phyloP scores from a whole-genome alignment of 2,329 filamentous ascomycete species.

The Raffaelea deltoideospora region DNA sequence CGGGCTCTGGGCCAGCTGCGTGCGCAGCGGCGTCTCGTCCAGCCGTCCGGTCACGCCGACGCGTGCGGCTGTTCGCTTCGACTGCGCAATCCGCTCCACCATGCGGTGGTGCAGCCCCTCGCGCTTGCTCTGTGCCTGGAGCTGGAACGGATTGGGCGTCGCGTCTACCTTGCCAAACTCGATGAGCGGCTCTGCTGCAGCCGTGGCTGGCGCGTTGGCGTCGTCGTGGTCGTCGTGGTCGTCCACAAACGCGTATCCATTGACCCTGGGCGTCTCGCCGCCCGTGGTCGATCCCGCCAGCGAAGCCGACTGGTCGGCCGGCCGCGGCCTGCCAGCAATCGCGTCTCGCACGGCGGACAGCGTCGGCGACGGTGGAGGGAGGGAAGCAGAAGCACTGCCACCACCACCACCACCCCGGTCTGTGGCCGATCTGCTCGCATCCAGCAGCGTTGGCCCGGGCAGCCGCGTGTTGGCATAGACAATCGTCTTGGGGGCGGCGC shows the following conservation, averaged over 20 bases:
- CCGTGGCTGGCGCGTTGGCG: neutral
- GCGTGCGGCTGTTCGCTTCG: conserved; percentile 47
- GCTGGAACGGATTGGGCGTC: conserved; percentile 66
- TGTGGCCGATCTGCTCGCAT: too few species aligned
- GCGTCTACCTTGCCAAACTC: conserved; percentile 43
- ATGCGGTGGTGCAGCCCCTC: conserved; percentile 76
- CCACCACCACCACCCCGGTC: too few species aligned
- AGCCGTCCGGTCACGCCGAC: conserved; percentile 44
- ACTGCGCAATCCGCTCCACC: conserved; percentile 66
- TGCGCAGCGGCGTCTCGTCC: conserved; percentile 40
- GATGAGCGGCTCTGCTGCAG: conserved; percentile 26
- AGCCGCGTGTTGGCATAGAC: conserved; percentile 75
- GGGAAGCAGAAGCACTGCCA: too few species aligned
- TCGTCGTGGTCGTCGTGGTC: conserved; percentile 45
- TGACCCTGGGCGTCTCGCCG: conserved; percentile 74
- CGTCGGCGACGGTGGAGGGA: conserved; percentile 66
- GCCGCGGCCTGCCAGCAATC: conserved; percentile 56
- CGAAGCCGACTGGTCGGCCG: conserved; percentile 47
- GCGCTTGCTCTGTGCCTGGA: conserved; percentile 57
- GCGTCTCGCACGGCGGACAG: conserved; percentile 74
- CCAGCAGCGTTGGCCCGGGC: conserved; percentile 27
- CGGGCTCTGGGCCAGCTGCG: conserved; percentile 54
- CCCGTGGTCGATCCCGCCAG: conserved; percentile 14
- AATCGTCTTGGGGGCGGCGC: conserved; percentile 61
- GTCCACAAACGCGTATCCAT: conserved; percentile 89